These are phyloP conservation scores for Sordariomycetes sp. DNA, from an alignment of 2,329 filamentous ascomycete species.

Conservation along the genomic window DNA sequence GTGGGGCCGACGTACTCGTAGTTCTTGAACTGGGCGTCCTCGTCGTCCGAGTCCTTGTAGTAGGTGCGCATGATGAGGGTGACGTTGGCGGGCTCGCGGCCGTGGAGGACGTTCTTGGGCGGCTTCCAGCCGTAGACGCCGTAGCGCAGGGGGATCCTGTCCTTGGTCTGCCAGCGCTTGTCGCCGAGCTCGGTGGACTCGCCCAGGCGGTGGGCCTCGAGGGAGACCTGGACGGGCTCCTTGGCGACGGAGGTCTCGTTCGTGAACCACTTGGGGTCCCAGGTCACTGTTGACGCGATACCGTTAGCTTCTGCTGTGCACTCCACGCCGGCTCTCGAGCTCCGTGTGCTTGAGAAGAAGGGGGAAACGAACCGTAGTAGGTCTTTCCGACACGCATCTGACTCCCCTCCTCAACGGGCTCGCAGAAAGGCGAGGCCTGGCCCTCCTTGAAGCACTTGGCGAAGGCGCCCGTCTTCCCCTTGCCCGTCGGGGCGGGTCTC, in stretches of 20 bases:
- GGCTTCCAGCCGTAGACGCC: slow-evolving; percentile 38
- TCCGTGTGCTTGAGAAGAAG: background rate
- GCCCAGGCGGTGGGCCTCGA: slow-evolving; percentile 26
- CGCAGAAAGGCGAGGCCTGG: slow-evolving; percentile 38
- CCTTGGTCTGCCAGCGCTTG: slow-evolving; percentile 22
- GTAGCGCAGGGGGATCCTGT: slow-evolving; percentile 25
- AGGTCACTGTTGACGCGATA: slow-evolving; percentile 33
- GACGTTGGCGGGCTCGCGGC: slow-evolving; percentile 31
- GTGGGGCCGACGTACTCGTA: slow-evolving; percentile 26
- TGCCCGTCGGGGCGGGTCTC: slow-evolving; percentile 28
- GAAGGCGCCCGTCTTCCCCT: slow-evolving; percentile 32
- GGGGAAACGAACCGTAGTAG: slow-evolving; percentile 35
- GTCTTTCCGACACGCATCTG: slow-evolving; percentile 31
- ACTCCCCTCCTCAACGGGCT: slow-evolving; percentile 29
- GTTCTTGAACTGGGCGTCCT: slow-evolving; percentile 6
- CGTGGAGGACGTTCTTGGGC: slow-evolving; percentile 22
- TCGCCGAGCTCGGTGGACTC: slow-evolving; percentile 25
- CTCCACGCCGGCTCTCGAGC: background rate
- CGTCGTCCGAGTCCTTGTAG: slow-evolving; percentile 15
- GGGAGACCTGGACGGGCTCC: slow-evolving; percentile 18
- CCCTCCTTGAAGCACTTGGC: slow-evolving; percentile 36
- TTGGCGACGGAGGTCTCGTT: slow-evolving; percentile 22
- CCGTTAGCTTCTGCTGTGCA: slow-evolving; percentile 3
- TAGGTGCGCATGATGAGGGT: slow-evolving; percentile 32
- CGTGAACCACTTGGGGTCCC: slow-evolving; percentile 42